Percentiles rank a stretch among this genome's conserved stretches.
These are phyloP conservation scores for Mortierella hygrophila DNA, from an alignment of 192 early-diverging fungal species.

Conservation along the genomic window DNA sequence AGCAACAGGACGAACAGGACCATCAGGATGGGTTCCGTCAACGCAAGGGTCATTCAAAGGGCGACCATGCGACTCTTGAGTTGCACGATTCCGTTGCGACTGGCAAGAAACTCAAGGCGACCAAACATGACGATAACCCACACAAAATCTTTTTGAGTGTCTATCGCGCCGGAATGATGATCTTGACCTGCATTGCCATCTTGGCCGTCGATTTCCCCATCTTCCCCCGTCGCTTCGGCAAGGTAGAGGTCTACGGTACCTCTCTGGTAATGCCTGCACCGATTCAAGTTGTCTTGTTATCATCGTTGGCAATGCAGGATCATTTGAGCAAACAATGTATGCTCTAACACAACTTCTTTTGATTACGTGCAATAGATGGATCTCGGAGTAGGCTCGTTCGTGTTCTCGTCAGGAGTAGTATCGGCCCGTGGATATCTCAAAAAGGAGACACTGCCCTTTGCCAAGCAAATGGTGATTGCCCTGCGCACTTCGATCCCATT, in stretches of 20 bases:
- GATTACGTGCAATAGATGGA: conserved; percentile 79
- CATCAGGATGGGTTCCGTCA: conserved; percentile 39
- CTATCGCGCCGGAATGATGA: conserved; percentile 84
- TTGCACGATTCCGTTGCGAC: conserved; percentile 10
- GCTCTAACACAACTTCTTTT: not conserved
- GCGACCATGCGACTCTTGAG: conserved; percentile 27
- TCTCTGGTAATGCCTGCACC: conserved; percentile 71
- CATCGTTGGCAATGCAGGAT: not conserved
- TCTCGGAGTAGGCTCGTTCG: conserved; percentile 92
- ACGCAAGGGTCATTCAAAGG: conserved; percentile 19
- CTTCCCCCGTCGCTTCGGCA: conserved; percentile 91
- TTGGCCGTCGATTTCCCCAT: conserved; percentile 95
- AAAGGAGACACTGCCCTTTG: conserved; percentile 48
- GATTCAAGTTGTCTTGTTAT: not conserved
- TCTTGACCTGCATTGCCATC: conserved; percentile 87
- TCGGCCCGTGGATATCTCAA: conserved; percentile 71
- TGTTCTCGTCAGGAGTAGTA: conserved; percentile 92
- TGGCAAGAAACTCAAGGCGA: not conserved
- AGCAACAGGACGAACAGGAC: not conserved
- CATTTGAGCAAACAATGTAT: not conserved
- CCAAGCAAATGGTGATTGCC: conserved; percentile 47
- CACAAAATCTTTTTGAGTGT: conserved; percentile 72
- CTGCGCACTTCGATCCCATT: conserved; percentile 74
- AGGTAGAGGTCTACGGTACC: conserved; percentile 91
- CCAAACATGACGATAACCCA: conserved; percentile 12